Evolutionary conservation across 768 basidiomycete genomes (phyloP), one percentile per base, ranked within the genome.

Genomic region (Boletellus ananiceps): DNA sequence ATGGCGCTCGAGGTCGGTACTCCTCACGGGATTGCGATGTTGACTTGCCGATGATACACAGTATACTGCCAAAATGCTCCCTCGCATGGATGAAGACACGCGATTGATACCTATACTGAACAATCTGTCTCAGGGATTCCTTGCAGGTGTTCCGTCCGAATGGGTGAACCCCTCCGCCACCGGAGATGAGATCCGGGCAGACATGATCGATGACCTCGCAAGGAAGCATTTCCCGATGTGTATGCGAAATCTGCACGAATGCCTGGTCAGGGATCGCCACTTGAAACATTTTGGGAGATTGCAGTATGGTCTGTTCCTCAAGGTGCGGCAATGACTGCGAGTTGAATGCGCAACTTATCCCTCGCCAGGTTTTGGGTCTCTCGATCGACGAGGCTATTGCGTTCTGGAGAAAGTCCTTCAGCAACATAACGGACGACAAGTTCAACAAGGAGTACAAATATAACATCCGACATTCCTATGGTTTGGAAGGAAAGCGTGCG

Each of bases 361-460:
- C 18, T 13, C 19, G 21, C 14, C 60, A 96, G 95, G 89, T 90
- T 2, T 74, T 98, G 49, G 96, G 96, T 8, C 70, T 99, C 49
- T 86, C 94, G 0, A 81, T 99, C 32, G 95, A 99, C 14, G 96
- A 99, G 69, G 93, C 96, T 1, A 66, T 97, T 40, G 71, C 78
- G 9, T 99, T 96, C 69, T 99, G 96, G 96, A 76, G 91, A 46
- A 88, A 84, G 63, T 84, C 88, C 21, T 96, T 95, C 65, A 82
- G 68, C 8, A 68, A 66, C 6, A 81, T 91, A 47, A 82, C 85
- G 9, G 95, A 97, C 50, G 93, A 97, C 70, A 86, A 92, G 65
- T 99, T 98, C 71, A 95, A 94, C 74, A 99, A 98, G 65, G 89
- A 96, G 64, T 86, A 97, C 77, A 86, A 83, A 59, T 99, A 99